Conservation (phyloP, 1,284 basidiomycete species). For the Hymenochaete sp. region DNA sequence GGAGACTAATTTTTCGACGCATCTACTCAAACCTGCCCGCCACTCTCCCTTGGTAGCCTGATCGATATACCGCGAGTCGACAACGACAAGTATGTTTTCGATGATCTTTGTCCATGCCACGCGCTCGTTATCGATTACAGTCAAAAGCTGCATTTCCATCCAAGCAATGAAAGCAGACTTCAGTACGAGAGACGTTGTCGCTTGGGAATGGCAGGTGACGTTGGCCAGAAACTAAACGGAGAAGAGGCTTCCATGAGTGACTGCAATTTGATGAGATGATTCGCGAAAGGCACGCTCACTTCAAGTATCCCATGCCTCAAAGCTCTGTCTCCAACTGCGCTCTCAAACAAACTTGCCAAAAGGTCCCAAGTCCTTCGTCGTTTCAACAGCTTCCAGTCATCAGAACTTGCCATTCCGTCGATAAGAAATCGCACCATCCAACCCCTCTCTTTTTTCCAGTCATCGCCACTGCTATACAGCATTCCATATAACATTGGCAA, state of each 20-base stretch:
- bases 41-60: constrained; percentile 46
- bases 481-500: constrained; percentile 82
- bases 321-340: constrained; percentile 42
- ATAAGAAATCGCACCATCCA: constrained; percentile 85
- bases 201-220: constrained; percentile 57
- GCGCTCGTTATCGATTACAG: constrained; percentile 34
- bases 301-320: constrained; percentile 58
- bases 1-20: constrained; percentile 36
- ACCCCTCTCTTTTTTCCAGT: constrained; percentile 75
- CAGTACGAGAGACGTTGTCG: constrained; percentile 58
- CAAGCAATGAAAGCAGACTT: constrained; percentile 66
- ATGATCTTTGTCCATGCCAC: constrained; percentile 61
- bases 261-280: constrained; percentile 13
- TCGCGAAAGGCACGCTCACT: constrained; percentile 36
- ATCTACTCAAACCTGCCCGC: constrained; percentile 44
- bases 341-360: constrained; percentile 72
- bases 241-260: background rate
- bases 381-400: constrained; percentile 78
- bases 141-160: constrained; percentile 65
- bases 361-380: constrained; percentile 84
- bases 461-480: constrained; percentile 72
- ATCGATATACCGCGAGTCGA: constrained; percentile 41
- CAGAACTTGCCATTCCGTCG: constrained; percentile 64
- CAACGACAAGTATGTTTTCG: constrained; percentile 54
- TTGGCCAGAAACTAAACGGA: constrained; percentile 55